phyloP scores from a whole-genome alignment of 176 grass and related monocot genomes.

The Thalia dealbata region DNA sequence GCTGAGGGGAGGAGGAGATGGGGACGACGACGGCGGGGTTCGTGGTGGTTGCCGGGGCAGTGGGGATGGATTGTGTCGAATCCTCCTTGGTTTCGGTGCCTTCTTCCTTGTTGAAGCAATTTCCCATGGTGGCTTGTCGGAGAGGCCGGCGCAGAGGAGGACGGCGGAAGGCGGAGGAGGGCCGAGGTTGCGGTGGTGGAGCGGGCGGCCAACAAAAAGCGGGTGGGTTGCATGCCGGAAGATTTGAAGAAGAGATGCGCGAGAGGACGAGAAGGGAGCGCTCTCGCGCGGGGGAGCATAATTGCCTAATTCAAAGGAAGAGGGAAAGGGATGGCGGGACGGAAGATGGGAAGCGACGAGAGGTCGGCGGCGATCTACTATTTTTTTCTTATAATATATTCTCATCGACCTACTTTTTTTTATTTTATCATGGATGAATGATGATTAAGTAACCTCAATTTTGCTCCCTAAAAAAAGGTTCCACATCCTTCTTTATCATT shows the following conservation, averaged over 20 bases:
- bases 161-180: neutral
- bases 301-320: neutral
- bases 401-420: too few relatives aligned
- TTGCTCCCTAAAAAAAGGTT: too few relatives aligned
- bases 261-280: neutral
- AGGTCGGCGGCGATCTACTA: neutral
- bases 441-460: too few relatives aligned
- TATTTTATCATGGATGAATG: too few relatives aligned
- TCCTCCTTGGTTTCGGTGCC: neutral
- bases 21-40: neutral
- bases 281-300: too few relatives aligned
- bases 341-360: neutral
- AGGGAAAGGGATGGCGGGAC: neutral
- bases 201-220: neutral
- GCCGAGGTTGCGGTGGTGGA: neutral
- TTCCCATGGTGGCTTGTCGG: neutral
- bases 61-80: neutral
- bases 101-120: conserved; percentile 1
- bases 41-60: neutral
- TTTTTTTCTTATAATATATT: neutral
- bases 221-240: neutral
- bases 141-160: neutral
- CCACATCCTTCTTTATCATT: too few relatives aligned
- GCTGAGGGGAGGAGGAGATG: neutral
- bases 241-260: neutral